Percentiles rank a stretch among this genome's conserved stretches.
Conservation (phyloP, 2,329 filamentous ascomycete species). For the Hawksworthiomyces lignivorus region DNA sequence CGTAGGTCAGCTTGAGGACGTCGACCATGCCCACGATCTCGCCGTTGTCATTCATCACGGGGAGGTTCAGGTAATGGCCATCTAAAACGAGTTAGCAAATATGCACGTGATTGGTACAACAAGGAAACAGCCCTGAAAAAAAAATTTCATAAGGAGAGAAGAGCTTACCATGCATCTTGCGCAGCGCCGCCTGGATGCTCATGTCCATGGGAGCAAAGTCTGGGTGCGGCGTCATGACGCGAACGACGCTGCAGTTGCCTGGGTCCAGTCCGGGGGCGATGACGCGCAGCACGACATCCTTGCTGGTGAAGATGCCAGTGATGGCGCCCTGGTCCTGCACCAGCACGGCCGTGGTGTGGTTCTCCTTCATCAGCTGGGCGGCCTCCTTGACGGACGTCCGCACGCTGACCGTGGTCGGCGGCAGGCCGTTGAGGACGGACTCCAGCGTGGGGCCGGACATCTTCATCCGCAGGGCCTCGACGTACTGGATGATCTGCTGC, state of each 20-base stretch:
- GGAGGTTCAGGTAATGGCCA: slow-evolving; percentile 94
- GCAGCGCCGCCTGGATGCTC: slow-evolving; percentile 94
- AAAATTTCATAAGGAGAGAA: background rate
- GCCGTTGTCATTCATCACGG: slow-evolving; percentile 94
- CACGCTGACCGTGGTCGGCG: slow-evolving; percentile 90
- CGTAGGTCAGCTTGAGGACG: slow-evolving; percentile 95
- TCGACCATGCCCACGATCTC: slow-evolving; percentile 99
- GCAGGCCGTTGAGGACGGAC: slow-evolving; percentile 83
- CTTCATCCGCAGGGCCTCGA: slow-evolving; percentile 87
- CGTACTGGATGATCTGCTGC: slow-evolving; percentile 98
- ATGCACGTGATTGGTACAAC: no score
- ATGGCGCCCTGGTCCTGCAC: slow-evolving; percentile 96
- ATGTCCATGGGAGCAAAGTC: slow-evolving; percentile 98
- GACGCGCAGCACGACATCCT: slow-evolving; percentile 95
- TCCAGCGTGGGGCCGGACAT: slow-evolving; percentile 98
- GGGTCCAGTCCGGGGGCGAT: slow-evolving; percentile 96
- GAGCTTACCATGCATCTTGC: slow-evolving; percentile 95
- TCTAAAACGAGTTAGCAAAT: slow-evolving; percentile 48
- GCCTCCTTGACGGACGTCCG: slow-evolving; percentile 95
- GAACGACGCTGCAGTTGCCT: slow-evolving; percentile 89
- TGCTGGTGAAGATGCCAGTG: slow-evolving; percentile 98
- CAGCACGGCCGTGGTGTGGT: slow-evolving; percentile 92
- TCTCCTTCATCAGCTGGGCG: slow-evolving; percentile 94
- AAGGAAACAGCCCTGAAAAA: background rate
- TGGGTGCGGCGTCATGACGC: slow-evolving; percentile 97